Percentiles rank a stretch among this genome's conserved stretches.
Conservation (phyloP, 1,139 yeast genomes). For the Scheffersomyces insectosa region DNA sequence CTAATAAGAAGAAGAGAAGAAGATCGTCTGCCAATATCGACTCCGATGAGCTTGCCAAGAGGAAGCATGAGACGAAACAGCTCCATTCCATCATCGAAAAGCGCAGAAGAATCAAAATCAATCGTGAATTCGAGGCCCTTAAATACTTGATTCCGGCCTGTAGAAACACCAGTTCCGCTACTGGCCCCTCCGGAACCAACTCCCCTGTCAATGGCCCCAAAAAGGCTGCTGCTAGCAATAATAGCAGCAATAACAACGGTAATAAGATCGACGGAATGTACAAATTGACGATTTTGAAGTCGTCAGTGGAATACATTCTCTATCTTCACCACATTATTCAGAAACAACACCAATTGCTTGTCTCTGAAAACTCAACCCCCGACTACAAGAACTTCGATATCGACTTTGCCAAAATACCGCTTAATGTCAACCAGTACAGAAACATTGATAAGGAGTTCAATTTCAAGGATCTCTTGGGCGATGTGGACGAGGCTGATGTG, state of each 20-base stretch:
- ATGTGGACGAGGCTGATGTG: slow-evolving; percentile 3
- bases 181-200: slow-evolving; percentile 7
- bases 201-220: slow-evolving; percentile 14
- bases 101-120: slow-evolving; percentile 74
- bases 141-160: slow-evolving; percentile 81
- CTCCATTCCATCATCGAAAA: slow-evolving; percentile 82
- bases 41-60: slow-evolving; percentile 54
- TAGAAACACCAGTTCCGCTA: slow-evolving; percentile 33
- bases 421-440: slow-evolving; percentile 60
- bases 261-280: slow-evolving; percentile 67
- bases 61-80: slow-evolving; percentile 57
- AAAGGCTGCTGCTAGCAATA: slow-evolving; percentile 5
- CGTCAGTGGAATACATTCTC: slow-evolving; percentile 76
- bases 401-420: slow-evolving; percentile 50
- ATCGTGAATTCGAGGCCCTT: slow-evolving; percentile 79
- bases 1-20: slow-evolving; percentile 44
- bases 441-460: slow-evolving; percentile 57
- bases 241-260: slow-evolving; percentile 18
- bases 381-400: slow-evolving; percentile 35
- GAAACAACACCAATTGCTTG: slow-evolving; percentile 42
- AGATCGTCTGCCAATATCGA: slow-evolving; percentile 48
- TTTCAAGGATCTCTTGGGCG: slow-evolving; percentile 37
- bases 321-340: slow-evolving; percentile 63
- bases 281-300: slow-evolving; percentile 75
- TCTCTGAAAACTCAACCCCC: slow-evolving; percentile 15